Evolutionary conservation across 2,329 filamentous ascomycete species (phyloP), one percentile per base, ranked within the genome.

Genomic region (Allantophomopsis lycopodina): DNA sequence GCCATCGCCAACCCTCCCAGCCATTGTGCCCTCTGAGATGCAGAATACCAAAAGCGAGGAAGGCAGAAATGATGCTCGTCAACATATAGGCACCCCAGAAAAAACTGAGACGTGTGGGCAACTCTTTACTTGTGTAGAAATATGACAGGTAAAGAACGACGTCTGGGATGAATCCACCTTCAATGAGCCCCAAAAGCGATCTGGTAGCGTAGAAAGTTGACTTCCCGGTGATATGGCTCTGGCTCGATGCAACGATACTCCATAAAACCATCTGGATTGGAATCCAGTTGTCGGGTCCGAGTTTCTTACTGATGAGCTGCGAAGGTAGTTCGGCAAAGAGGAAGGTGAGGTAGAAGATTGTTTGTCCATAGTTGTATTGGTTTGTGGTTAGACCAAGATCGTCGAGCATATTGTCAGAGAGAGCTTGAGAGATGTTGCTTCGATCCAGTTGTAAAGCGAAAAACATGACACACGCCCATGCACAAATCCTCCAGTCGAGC

Each of bases 61-160:
- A 76, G 78, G 5, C 76, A 55, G 42, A 46, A 7, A 48, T 32
- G 13, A 52, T 48, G 4, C 38, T 42, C 7, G 49, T 50, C 13
- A 41, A 21, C 21, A 6, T 69, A 11, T 80, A 73, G 0, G 78
- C 69, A 0, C 75, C 74, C 82, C 81, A 87, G 60, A 86, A 86
- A 55, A 66, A 73, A 47, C 73, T 73, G 14, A 87, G 60, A 1
- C 83, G 70, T 10, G 71, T 68, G 0, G 81, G 79, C 0, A 88
- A 62, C 53, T 87, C 83, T 39, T 67, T 67, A 1, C 73, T 73
- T 35, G 74, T 86, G 60, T 86, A 88, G 58, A 80, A 88, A 56
- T 87, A 87, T 3, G 73, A 78, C 5, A 85, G 63, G 56, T 79
- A 86, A 0, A 82, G 60, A 12, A 82, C 69, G 16, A 73, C 73